phyloP scores from a whole-genome alignment of 176 grass and related monocot genomes.

The Rhynchospora tenuis region DNA sequence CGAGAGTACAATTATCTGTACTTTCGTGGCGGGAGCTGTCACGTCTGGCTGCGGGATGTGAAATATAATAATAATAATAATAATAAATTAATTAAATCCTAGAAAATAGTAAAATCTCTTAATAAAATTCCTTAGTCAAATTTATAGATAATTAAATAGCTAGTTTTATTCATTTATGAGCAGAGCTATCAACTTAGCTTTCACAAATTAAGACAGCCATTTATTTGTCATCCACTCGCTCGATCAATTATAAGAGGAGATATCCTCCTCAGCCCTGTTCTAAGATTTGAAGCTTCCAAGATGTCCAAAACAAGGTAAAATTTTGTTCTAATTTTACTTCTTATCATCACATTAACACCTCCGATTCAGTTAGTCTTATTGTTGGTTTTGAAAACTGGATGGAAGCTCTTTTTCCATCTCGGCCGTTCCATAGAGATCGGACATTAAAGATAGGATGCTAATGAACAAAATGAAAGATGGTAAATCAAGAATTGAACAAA shows the following conservation, averaged over 20 bases:
- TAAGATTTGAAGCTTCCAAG: neutral
- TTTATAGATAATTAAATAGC: no score
- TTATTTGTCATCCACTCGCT: neutral
- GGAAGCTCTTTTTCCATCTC: neutral
- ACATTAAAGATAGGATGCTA: neutral
- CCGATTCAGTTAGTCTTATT: neutral
- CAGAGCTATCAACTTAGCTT: slow-evolving; percentile 4
- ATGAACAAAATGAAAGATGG: neutral
- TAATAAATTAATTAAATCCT: no score
- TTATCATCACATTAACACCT: neutral
- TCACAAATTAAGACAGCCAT: neutral
- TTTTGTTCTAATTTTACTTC: neutral
- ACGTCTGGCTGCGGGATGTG: no score
- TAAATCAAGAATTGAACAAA: no score
- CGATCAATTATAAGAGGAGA: neutral
- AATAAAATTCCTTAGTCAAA: no score
- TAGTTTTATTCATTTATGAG: slow-evolving; percentile 13
- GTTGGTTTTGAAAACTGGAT: neutral
- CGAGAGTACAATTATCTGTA: no score
- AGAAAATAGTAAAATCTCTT: no score
- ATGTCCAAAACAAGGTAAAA: slow-evolving; percentile 11
- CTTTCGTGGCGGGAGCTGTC: no score
- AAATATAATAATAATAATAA: no score
- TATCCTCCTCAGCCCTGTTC: neutral
- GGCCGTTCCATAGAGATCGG: neutral